Base-by-base conservation (phyloP, 192 early-diverging fungal genomes). In the Coemansia sp. region DNA sequence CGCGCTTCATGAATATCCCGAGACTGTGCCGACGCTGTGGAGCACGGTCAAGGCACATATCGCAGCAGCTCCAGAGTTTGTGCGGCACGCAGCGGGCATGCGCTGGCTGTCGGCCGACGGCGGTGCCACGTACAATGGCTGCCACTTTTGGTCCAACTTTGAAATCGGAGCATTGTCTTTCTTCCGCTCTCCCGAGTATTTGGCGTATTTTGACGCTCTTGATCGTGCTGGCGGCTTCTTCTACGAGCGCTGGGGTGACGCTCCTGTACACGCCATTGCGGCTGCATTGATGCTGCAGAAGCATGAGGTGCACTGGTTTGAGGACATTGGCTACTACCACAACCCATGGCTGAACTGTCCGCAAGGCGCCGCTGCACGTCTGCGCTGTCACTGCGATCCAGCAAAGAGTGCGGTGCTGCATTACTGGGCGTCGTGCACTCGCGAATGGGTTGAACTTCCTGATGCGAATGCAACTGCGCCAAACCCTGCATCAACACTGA, bases 71-170 rank as follows among this genome's bases (percentile, higher is more conserved):
- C 84, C 85, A 0, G 65, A 75, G 1, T 82, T 85, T 36, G 57
- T 86, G 54, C 79, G 79, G 31, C 66, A 76, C 11, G 67, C 71
- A 17, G 80, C 59, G 61, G 74, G 58, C 24, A 56, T 74, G 23
- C 48, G 70, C 21, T 88, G 89, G 76, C 74, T 91, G 18, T 84
- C 87, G 1, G 49, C 56, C 24, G 59, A 66, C 36, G 42, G 50
- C 49, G 79, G 74, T 50, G 38, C 40, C 15, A 86, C 81, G 4
- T 93, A 91, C 68, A 92, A 92, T 63, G 73, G 74, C 47, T 92
- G 91, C 65, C 90, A 95, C 71, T 93, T 92, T 61, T 93, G 93
- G 93, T 86, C 87, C 54, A 95, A 94, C 68, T 93, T 95, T 71
- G 91, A 95, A 79, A 94, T 95, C 59, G 90, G 82, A 26, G 76